Evolutionary conservation across 1,284 basidiomycete genomes (phyloP).

Genomic region (Cutaneotrichosporon dermatis): DNA sequence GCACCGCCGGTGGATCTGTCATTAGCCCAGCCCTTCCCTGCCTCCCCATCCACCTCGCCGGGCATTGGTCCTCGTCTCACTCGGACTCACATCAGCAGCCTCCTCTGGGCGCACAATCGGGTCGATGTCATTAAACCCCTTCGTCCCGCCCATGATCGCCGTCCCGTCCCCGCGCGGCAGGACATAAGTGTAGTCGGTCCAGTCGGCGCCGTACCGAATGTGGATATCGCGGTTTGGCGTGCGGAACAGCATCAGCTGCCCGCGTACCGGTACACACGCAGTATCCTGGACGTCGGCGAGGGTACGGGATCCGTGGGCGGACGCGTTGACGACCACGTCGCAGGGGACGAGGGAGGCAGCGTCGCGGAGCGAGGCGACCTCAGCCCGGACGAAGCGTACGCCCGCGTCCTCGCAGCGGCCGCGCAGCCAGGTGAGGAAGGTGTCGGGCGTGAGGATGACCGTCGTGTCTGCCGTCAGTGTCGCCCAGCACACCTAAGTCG

Average conservation of each 20-base stretch:
- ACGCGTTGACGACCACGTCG: slow-evolving; percentile 6
- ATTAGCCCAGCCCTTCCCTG: neutral
- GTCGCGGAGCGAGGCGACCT: slow-evolving; percentile 7
- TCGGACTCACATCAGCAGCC: neutral
- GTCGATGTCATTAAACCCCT: slow-evolving; percentile 11
- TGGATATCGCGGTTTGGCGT: slow-evolving; percentile 6
- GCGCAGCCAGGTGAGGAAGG: slow-evolving; percentile 12
- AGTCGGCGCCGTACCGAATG: slow-evolving; percentile 6
- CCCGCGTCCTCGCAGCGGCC: neutral
- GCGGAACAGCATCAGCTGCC: slow-evolving; percentile 12
- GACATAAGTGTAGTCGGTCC: slow-evolving; percentile 14
- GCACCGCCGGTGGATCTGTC: slow-evolving; percentile 10
- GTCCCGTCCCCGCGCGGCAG: slow-evolving; percentile 16
- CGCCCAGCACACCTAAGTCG: no score
- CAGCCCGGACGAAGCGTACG: slow-evolving; percentile 8
- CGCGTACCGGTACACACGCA: slow-evolving; percentile 1
- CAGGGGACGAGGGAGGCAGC: slow-evolving; percentile 1
- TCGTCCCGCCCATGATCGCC: slow-evolving; percentile 14
- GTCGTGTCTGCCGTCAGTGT: neutral
- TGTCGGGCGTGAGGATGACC: slow-evolving; percentile 4
- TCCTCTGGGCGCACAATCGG: neutral
- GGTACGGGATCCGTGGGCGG: neutral
- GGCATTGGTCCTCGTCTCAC: neutral
- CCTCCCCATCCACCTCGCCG: no score
- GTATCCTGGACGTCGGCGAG: slow-evolving; percentile 1